phyloP scores from a whole-genome alignment of 805 yeast genomes.

The Yamadazyma nakazawae region DNA sequence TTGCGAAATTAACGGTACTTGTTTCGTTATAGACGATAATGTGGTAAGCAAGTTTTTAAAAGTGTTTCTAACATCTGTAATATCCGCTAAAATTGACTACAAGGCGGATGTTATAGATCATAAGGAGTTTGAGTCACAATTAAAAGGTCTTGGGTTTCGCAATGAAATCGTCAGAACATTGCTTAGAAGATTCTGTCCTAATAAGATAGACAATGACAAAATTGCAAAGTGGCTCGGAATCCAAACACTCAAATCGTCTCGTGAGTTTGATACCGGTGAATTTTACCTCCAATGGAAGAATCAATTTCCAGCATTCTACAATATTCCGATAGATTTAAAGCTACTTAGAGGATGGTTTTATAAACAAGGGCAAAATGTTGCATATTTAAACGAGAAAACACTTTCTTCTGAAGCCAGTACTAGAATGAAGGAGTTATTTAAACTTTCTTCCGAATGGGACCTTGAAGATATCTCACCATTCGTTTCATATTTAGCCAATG shows the following conservation, averaged over 20 bases:
- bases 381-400: slow-evolving; percentile 47
- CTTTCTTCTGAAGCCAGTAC: slow-evolving; percentile 38
- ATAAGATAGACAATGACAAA: slow-evolving; percentile 34
- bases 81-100: slow-evolving; percentile 23
- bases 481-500: slow-evolving; percentile 24
- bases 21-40: slow-evolving; percentile 26
- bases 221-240: slow-evolving; percentile 66
- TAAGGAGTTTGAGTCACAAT: background rate
- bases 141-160: slow-evolving; percentile 7
- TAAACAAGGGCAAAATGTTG: slow-evolving; percentile 47
- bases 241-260: slow-evolving; percentile 34
- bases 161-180: slow-evolving; percentile 49
- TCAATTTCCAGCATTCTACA: slow-evolving; percentile 59
- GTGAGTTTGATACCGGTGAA: slow-evolving; percentile 40
- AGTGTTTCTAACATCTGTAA: slow-evolving; percentile 23
- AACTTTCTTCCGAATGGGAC: slow-evolving; percentile 32
- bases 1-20: slow-evolving; percentile 46
- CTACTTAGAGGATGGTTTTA: slow-evolving; percentile 55
- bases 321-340: slow-evolving; percentile 53
- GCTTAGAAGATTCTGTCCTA: slow-evolving; percentile 42
- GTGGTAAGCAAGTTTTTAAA: slow-evolving; percentile 27
- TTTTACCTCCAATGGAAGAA: slow-evolving; percentile 64
- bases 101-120: slow-evolving; percentile 5
- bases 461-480: slow-evolving; percentile 39
- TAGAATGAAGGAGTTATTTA: slow-evolving; percentile 31